These are phyloP conservation scores for Kodamaea derodonti DNA, from an alignment of 1,139 yeast genomes.

Conservation along the genomic window DNA sequence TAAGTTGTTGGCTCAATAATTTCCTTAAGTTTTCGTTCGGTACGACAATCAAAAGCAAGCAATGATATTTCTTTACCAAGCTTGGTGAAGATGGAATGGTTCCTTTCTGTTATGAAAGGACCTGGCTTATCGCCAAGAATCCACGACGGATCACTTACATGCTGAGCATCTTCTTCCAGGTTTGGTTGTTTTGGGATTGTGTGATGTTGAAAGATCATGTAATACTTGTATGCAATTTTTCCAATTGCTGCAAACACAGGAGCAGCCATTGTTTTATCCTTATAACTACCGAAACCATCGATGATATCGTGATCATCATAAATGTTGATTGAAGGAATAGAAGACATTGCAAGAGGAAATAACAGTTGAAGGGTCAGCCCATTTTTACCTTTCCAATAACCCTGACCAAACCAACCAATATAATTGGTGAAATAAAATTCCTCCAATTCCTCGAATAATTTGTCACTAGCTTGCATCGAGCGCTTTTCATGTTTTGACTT, in stretches of 20 bases:
- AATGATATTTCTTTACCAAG: constrained; percentile 72
- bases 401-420: constrained; percentile 84
- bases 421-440: constrained; percentile 70
- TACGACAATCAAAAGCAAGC: constrained; percentile 85
- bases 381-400: constrained; percentile 71
- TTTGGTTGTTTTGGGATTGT: constrained; percentile 34
- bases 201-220: constrained; percentile 89
- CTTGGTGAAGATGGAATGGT: constrained; percentile 67
- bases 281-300: constrained; percentile 92
- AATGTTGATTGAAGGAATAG: constrained; percentile 79
- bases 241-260: constrained; percentile 72
- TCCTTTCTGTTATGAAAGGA: constrained; percentile 59
- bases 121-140: constrained; percentile 51
- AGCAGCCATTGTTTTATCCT: constrained; percentile 66
- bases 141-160: constrained; percentile 54
- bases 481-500: constrained; percentile 45
- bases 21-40: constrained; percentile 69
- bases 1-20: constrained; percentile 60
- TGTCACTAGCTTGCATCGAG: constrained; percentile 38
- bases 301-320: constrained; percentile 92
- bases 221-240: constrained; percentile 73
- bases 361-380: constrained; percentile 63
- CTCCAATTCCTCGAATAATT: constrained; percentile 52
- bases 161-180: constrained; percentile 28
- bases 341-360: constrained; percentile 73